Conservation (phyloP, 495 filamentous ascomycete genomes). For the Penicillium bialowiezense region DNA sequence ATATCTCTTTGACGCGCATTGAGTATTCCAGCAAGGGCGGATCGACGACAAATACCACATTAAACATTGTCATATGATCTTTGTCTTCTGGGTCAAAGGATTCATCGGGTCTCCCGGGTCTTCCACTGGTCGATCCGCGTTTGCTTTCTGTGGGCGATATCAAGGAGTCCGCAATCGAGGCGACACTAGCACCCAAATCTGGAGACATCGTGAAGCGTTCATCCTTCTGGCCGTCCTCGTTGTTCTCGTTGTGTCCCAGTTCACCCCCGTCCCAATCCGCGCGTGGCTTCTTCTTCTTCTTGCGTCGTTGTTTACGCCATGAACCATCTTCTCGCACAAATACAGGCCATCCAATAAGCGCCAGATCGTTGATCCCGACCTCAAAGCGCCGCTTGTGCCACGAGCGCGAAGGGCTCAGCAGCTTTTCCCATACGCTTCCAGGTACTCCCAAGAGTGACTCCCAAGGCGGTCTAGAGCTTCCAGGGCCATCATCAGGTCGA, state of each 20-base stretch:
- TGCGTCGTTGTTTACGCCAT: conserved; percentile 73
- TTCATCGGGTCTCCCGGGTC: conserved; percentile 33
- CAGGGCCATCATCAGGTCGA: conserved; percentile 53
- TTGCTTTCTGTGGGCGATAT: conserved; percentile 33
- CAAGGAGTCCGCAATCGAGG: conserved; percentile 30
- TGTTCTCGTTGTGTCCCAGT: conserved; percentile 40
- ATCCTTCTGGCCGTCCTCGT: conserved; percentile 35
- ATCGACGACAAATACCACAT: conserved; percentile 88
- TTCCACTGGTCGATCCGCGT: conserved; percentile 38
- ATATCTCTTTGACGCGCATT: conserved; percentile 72
- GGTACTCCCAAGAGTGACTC: conserved; percentile 75
- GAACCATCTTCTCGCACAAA: conserved; percentile 81
- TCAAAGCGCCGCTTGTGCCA: conserved; percentile 88
- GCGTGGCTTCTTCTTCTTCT: conserved; percentile 53
- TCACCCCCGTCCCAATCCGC: conserved; percentile 41
- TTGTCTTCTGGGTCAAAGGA: conserved; percentile 52
- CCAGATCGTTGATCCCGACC: conserved; percentile 76
- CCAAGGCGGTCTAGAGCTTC: conserved; percentile 59
- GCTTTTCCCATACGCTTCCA: conserved; percentile 74
- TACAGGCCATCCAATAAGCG: conserved; percentile 83
- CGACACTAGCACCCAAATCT: conserved; percentile 23
- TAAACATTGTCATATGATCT: conserved; percentile 88
- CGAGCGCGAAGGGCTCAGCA: conserved; percentile 74
- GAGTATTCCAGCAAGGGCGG: conserved; percentile 74
- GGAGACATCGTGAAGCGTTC: conserved; percentile 32